Percentiles rank a stretch among this genome's conserved stretches.
Evolutionary conservation across 441 rosid genomes (phyloP).

Genomic region (Eugenia klotzschiana): DNA sequence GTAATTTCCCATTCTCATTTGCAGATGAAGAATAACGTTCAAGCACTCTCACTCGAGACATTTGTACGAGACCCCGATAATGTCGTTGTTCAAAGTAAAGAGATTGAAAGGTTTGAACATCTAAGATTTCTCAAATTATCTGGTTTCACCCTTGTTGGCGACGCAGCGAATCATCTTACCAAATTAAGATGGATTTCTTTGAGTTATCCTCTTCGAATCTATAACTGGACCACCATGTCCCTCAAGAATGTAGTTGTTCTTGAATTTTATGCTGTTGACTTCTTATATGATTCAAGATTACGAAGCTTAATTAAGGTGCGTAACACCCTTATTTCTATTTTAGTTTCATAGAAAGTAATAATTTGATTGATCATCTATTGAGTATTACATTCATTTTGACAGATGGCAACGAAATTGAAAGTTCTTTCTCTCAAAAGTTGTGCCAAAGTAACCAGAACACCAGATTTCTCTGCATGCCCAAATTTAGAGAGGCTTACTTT

Average conservation of each 20-base stretch:
- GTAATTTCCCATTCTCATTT: background rate
- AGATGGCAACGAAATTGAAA: background rate
- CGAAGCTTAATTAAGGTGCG: background rate
- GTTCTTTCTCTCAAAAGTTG: background rate
- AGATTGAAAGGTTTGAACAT: background rate
- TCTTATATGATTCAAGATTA: background rate
- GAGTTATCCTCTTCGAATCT: background rate
- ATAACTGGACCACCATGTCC: background rate
- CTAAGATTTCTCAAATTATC: background rate
- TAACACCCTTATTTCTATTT: too few relatives aligned
- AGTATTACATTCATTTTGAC: too few relatives aligned
- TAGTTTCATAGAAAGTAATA: background rate
- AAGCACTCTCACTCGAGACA: background rate
- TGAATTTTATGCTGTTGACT: background rate
- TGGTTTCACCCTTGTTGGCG: background rate
- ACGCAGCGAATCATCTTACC: background rate
- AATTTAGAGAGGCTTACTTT: background rate
- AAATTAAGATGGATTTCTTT: background rate
- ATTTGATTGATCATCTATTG: background rate
- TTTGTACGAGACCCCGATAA: fast-evolving
- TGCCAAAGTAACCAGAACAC: background rate
- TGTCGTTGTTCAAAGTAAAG: background rate
- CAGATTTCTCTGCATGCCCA: background rate
- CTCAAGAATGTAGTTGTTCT: background rate
- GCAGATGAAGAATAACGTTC: background rate